Base-by-base conservation (phyloP, 371 early-diverging fungal species). In the Mortierella sp. region DNA sequence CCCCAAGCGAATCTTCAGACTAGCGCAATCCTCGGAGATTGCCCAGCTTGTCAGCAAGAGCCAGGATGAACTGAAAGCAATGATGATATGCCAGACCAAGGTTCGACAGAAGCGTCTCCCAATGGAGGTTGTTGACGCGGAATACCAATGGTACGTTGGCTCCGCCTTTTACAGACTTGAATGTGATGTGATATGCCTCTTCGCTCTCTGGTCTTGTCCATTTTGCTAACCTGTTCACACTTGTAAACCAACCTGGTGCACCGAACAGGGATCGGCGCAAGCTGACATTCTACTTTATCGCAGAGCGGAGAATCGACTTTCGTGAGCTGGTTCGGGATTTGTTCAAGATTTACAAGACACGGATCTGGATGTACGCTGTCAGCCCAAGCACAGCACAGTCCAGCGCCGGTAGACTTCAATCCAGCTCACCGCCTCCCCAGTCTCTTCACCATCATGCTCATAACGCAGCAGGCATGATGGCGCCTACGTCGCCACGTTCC, bases 281-380 rank as follows among this genome's bases (percentile, higher is more conserved):
- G 84, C 83, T 98, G 58, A 98, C 97, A 1, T 96, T 96, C 71
- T 96, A 94, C 80, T 98, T 96, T 82, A 87, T 93, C 2, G 95
- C 96, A n/a, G 96, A 96, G 46, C 89, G 91, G 54, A 88, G 99
- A 47, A 94, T 99, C 54, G 99, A 99, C 82, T 99, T 99, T 82
- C 90, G 99, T 57, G 99, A 99, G 71, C 87, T 99, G 41, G 99
- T 99, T 58, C 91, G 97, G 43, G 99, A 99, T 52, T 84, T 99
- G 53, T 99, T 99, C 86, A 98, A 98, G 81, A 91, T 95, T 38
- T 99, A 98, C 85, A 99, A 99, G 84, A 98, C 98, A 6, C 91
- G 99, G 57, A 98, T 99, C 69, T 99, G 99, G 99, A 96, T 97
- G 96, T 87, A 84, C 70, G 89, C 84, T 28, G 80, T 81, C 21